Base-by-base conservation (phyloP, 192 early-diverging fungal species). In the Linnemannia hyalina region DNA sequence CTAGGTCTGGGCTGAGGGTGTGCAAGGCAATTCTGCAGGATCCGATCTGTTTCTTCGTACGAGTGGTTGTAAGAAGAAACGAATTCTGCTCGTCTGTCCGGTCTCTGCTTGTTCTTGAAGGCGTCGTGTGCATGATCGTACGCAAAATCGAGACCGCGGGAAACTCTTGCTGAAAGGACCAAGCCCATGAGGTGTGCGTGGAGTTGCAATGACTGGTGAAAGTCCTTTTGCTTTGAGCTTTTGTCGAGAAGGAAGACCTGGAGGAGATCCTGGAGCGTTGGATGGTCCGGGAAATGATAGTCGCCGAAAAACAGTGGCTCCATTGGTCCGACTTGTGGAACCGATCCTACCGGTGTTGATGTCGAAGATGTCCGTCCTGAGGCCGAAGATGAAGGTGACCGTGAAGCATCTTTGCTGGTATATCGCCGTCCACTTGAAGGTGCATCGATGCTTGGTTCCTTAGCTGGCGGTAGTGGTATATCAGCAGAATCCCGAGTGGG, bases 101-200 rank as follows among this genome's bases (percentile, higher is more conserved):
- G 75, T 44, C 79, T 52, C 72, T 89, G 88, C 36, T 70, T 78
- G 74, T 89, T 85, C 77, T 86, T 89, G 70, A 83, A 89, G 18
- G 83, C 73, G 73, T 85, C 84, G 42, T 89, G 88, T 18, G 80
- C 73, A 68, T 85, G 84, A 52, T 84, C 88, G 36, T 86, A 89
- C 0, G 83, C 80, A 23, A 77, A 70, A 42, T 85, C 80, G 18
- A 89, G 77, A 6, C 83, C 83, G 1, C 80, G 41, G 0, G 81
- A 86, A 32, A 82, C 69, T 38, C 88, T 77, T 9, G 88, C 68
- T 1, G 88, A 73, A 6, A 89, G 68, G 26, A 78, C 68, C 9
- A 89, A 57, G 23, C 83, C 88, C 83, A 82, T 77, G 5, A 89
- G 35, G 26, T 86, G 88, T 16, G 84, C 83, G 40, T 89, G 82